A percentile compares a stretch with the other conserved stretches of the same genome.
phyloP scores from a whole-genome alignment of 306 rosid genomes.

The Ormosia semicastrata region DNA sequence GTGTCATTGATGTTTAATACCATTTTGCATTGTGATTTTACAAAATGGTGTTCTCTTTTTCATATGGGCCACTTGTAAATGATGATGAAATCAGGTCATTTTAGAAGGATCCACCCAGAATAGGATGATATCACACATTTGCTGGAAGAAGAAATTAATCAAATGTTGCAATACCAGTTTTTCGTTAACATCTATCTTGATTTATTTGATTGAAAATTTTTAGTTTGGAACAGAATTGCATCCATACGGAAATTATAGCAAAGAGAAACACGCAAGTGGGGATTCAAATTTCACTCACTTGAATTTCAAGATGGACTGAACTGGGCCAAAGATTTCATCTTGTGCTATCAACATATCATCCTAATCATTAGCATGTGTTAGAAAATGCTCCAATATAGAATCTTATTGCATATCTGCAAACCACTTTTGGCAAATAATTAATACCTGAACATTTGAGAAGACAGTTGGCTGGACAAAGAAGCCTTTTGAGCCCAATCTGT shows the following conservation, averaged over 20 bases:
- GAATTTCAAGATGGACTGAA: slow-evolving; percentile 86
- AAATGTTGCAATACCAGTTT: background rate
- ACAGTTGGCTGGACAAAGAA: slow-evolving; percentile 91
- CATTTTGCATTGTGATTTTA: background rate
- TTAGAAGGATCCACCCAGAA: background rate
- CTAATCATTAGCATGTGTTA: slow-evolving; percentile 37
- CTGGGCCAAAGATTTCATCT: slow-evolving; percentile 96
- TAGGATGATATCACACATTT: background rate
- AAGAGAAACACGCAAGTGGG: background rate
- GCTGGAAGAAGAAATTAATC: background rate
- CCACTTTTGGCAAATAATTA: background rate
- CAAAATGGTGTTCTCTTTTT: background rate
- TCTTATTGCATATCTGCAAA: background rate
- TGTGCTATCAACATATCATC: slow-evolving; percentile 92
- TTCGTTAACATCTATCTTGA: background rate
- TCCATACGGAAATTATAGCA: background rate
- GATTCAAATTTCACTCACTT: slow-evolving; percentile 54
- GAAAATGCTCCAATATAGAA: slow-evolving; percentile 5
- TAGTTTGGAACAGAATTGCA: background rate
- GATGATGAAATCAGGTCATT: background rate
- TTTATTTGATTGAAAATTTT: background rate
- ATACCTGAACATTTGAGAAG: slow-evolving; percentile 90
- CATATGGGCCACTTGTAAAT: background rate
- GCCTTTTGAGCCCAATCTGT: slow-evolving; percentile 73
- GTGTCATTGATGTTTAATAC: background rate